These are phyloP conservation scores for Fraxinus americana DNA, from an alignment of 257 asterid genomes.

Conservation along the genomic window DNA sequence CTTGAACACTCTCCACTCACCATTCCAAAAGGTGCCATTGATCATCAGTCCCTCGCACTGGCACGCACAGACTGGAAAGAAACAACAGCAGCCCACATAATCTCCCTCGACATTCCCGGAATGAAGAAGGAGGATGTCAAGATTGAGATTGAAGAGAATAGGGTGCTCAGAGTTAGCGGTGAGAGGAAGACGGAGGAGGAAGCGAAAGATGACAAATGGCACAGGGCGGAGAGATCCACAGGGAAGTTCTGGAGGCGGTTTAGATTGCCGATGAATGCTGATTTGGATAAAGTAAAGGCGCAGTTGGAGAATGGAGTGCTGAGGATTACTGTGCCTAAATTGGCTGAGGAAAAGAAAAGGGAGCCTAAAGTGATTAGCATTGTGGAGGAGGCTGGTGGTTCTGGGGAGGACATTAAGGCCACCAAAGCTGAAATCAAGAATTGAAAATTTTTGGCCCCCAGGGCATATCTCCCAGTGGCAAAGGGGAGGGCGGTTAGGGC, in stretches of 20 bases:
- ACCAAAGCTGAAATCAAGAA: conserved; percentile 10
- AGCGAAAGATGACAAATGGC: conserved; percentile 76
- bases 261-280: conserved; percentile 68
- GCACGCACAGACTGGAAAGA: conserved; percentile 88
- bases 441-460: too few relatives aligned
- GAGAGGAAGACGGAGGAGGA: conserved; percentile 71
- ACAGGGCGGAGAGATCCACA: conserved; percentile 64
- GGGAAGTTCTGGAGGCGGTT: conserved; percentile 88
- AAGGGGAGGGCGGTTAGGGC: too few relatives aligned
- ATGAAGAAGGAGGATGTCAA: conserved; percentile 65
- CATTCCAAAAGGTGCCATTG: conserved; percentile 21
- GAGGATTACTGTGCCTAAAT: conserved; percentile 58
- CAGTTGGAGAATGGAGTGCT: conserved; percentile 74
- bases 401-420: conserved; percentile 13
- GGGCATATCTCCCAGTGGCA: too few relatives aligned
- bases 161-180: conserved; percentile 61
- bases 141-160: conserved; percentile 68
- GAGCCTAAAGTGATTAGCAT: conserved; percentile 53
- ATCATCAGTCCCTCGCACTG: conserved; percentile 31
- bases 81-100: conserved; percentile 55
- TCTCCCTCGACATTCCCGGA: conserved; percentile 73
- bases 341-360: conserved; percentile 53
- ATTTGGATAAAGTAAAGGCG: conserved; percentile 59
- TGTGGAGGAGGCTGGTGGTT: conserved; percentile 14
- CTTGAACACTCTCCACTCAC: conserved; percentile 46